A percentile compares a stretch with the other conserved stretches of the same genome.
Evolutionary conservation across 2,329 filamentous ascomycete species (phyloP).

Genomic region (Curvularia lunata): DNA sequence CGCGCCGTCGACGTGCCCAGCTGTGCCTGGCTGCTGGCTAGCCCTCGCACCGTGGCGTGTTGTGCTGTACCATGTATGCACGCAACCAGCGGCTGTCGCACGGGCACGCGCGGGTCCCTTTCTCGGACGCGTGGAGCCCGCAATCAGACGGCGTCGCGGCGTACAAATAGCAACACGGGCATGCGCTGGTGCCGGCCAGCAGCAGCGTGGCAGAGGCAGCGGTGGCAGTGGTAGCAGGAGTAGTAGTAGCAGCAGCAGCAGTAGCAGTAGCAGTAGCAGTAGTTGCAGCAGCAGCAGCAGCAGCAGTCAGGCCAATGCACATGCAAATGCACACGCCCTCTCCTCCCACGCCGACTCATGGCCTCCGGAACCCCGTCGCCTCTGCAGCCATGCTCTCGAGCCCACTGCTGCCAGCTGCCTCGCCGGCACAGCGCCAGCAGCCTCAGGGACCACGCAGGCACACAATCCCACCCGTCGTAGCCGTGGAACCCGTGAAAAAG

Average conservation of each 20-base stretch:
- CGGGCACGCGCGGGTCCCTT: slow-evolving; percentile 41
- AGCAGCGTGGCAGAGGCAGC: background rate
- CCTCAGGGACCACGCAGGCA: background rate
- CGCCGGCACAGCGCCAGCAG: background rate
- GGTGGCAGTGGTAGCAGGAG: no score
- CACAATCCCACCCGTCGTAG: background rate
- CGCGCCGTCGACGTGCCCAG: no score
- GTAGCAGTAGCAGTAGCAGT: background rate
- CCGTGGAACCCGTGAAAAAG: slow-evolving; percentile 2
- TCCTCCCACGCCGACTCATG: slow-evolving; percentile 6
- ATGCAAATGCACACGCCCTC: no score
- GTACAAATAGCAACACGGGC: background rate
- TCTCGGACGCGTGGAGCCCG: slow-evolving; percentile 38
- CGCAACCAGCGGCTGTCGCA: slow-evolving; percentile 26
- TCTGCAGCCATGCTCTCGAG: background rate
- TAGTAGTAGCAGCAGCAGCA: background rate
- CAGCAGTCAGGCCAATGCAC: background rate
- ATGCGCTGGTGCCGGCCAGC: no score
- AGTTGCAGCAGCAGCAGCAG: background rate
- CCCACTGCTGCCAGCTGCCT: slow-evolving; percentile 1
- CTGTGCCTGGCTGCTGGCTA: background rate
- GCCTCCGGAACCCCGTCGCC: slow-evolving; percentile 13
- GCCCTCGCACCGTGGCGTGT: background rate
- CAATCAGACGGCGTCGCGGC: slow-evolving; percentile 27
- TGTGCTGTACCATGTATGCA: background rate